A percentile compares a stretch with the other conserved stretches of the same genome.
Conservation (phyloP, 139 green algal genomes). For the Chlorella sp. region DNA sequence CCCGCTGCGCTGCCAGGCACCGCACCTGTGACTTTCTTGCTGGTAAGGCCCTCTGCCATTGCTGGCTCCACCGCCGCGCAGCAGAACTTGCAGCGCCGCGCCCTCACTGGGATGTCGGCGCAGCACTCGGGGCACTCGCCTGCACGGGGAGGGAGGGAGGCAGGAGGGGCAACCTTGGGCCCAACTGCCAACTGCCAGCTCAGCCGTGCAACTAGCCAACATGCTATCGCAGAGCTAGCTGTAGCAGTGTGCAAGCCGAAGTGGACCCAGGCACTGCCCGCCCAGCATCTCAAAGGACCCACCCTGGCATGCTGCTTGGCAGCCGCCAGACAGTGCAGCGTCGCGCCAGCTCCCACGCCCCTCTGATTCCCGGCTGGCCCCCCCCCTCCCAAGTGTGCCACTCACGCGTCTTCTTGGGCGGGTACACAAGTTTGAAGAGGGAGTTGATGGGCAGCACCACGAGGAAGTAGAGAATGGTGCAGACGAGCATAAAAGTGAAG, state of each 20-base stretch:
- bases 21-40: not conserved
- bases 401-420: not conserved
- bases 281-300: too few species aligned
- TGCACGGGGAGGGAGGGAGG: not conserved
- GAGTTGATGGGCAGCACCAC: not conserved
- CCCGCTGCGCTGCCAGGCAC: too few species aligned
- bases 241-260: not conserved
- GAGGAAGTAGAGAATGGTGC: not conserved
- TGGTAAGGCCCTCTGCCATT: not conserved
- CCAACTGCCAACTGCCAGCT: too few species aligned
- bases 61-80: not conserved
- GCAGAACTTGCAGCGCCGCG: constrained; percentile 13
- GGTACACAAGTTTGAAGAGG: not conserved
- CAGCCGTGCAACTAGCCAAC: too few species aligned
- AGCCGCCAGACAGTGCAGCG: not conserved
- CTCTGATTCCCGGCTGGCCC: too few species aligned
- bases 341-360: not conserved
- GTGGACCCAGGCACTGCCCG: not conserved
- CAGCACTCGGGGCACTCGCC: not conserved
- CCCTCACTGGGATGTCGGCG: not conserved
- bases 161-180: not conserved
- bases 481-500: not conserved
- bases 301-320: not conserved
- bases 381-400: too few species aligned
- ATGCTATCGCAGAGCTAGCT: too few species aligned